Evolutionary conservation across 2,329 filamentous ascomycete genomes (phyloP), one percentile per base, ranked within the genome.

Genomic region (Fusarium scirpi): DNA sequence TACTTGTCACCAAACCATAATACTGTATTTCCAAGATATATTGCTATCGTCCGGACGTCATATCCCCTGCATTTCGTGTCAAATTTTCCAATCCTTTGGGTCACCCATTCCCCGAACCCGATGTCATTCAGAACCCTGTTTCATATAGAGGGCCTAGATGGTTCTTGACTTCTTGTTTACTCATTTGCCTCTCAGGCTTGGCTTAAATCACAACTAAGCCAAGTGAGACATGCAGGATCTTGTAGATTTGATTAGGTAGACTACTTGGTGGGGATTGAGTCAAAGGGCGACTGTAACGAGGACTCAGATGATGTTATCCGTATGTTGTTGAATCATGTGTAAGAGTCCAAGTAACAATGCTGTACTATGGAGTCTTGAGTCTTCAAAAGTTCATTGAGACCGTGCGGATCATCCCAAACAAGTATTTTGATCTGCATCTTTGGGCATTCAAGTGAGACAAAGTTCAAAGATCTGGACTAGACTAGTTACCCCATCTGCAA

Each of bases 61-160:
- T 45, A 11, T 46, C 24, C 62, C 61, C 34, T 61, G 49, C 7
- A 43, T 43, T n/a, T 34, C 16, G 16, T 52, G 34, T 41, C 49
- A 18, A 52, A 52, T 20, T 41, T 52, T 41, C 34, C 49, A 52
- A 52, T 41, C 49, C 34, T 27, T 52, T 52, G 49, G 49, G 34
- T 41, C 34, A n/a, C 20, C n/a, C 49, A 52, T 52, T 41, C 24
- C 47, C 18, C 48, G 25, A 56, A 41, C 18, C 25, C 32, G 34
- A 65, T 60, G 34, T 22, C 30, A 55, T 30, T 16, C 46, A 24
- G 34, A 59, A 34, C 45, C 46, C 45, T 59, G 62, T 65, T 65
- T 65, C 61, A 51, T 41, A 29, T 62, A 24, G 25, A 40, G 38
- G 41, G 38, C 24, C 32, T 45, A 40, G 48, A 44, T 24, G 38